These are phyloP conservation scores for Tetrapisispora nanseiensis DNA, from an alignment of 805 yeast genomes.

Conservation along the genomic window DNA sequence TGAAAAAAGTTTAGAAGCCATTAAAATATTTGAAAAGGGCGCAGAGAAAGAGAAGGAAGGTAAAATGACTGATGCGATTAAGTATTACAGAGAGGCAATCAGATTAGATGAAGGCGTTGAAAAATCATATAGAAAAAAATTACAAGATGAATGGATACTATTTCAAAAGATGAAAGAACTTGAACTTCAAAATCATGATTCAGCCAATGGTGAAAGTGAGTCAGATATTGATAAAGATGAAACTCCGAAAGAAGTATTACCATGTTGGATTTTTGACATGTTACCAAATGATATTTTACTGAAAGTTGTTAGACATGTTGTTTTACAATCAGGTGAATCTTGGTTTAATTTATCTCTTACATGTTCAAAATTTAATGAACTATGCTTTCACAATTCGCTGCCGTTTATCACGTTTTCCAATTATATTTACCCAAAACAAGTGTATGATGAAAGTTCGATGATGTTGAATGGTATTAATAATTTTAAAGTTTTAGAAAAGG, in stretches of 20 bases:
- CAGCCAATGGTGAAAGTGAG: slow-evolving; percentile 5
- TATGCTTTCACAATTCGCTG: slow-evolving; percentile 44
- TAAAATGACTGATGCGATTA: slow-evolving; percentile 72
- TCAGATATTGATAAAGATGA: slow-evolving; percentile 8
- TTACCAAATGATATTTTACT: slow-evolving; percentile 53
- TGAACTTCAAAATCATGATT: background rate
- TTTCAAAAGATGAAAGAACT: slow-evolving; percentile 15
- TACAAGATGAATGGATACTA: slow-evolving; percentile 35
- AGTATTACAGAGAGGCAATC: slow-evolving; percentile 61
- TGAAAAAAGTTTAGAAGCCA: slow-evolving; percentile 32
- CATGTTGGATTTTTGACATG: slow-evolving; percentile 34
- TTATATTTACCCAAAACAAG: slow-evolving; percentile 44
- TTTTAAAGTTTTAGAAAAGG: slow-evolving; percentile 31
- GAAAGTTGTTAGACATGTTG: slow-evolving; percentile 39
- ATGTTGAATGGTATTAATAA: slow-evolving; percentile 30
- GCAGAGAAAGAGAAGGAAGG: slow-evolving; percentile 65
- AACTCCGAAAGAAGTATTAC: slow-evolving; percentile 24
- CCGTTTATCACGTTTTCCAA: slow-evolving; percentile 44
- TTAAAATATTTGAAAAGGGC: slow-evolving; percentile 59
- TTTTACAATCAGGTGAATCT: slow-evolving; percentile 43
- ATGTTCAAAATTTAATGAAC: slow-evolving; percentile 45
- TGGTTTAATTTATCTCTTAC: slow-evolving; percentile 56
- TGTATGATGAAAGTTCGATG: slow-evolving; percentile 38
- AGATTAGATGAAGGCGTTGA: slow-evolving; percentile 51
- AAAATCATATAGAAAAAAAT: slow-evolving; percentile 48